Percentiles rank a stretch among this genome's conserved stretches.
phyloP scores from a whole-genome alignment of 2,329 filamentous ascomycete species.

The Trichoderma asperellum region DNA sequence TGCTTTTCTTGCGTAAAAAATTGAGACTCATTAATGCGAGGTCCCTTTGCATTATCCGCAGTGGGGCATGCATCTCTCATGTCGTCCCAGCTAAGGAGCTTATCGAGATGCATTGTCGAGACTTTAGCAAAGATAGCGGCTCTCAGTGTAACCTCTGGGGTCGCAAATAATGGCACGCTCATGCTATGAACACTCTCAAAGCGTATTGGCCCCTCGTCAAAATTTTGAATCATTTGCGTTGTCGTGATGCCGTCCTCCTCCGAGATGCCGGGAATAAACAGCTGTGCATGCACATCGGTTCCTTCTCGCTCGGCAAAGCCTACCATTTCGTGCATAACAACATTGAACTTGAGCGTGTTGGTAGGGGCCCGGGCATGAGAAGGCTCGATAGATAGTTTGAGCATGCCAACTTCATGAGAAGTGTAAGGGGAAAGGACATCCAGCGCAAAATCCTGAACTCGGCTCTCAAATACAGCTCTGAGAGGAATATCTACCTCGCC shows the following conservation, averaged over 20 bases:
- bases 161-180: constrained; percentile 78
- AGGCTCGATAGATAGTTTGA: constrained; percentile 88
- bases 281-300: constrained; percentile 90
- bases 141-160: constrained; percentile 74
- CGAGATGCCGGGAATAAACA: constrained; percentile 91
- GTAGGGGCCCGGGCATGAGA: constrained; percentile 91
- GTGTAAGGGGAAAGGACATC: constrained; percentile 94
- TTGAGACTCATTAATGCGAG: constrained; percentile 85
- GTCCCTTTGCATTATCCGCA: constrained; percentile 57
- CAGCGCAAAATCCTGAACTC: constrained; percentile 90
- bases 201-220: constrained; percentile 87
- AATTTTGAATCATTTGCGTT: constrained; percentile 90
- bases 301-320: constrained; percentile 96
- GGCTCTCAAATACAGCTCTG: constrained; percentile 88
- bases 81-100: constrained; percentile 97
- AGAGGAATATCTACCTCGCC: constrained; percentile 93
- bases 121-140: constrained; percentile 92
- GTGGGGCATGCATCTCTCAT: constrained; percentile 80
- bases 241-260: constrained; percentile 92
- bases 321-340: constrained; percentile 94
- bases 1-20: constrained; percentile 94
- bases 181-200: constrained; percentile 99
- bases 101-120: constrained; percentile 92
- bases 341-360: constrained; percentile 95
- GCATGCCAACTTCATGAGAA: constrained; percentile 84